Evolutionary conservation across 805 yeast species (phyloP).

Genomic region (Candida khao-thaluensis): DNA sequence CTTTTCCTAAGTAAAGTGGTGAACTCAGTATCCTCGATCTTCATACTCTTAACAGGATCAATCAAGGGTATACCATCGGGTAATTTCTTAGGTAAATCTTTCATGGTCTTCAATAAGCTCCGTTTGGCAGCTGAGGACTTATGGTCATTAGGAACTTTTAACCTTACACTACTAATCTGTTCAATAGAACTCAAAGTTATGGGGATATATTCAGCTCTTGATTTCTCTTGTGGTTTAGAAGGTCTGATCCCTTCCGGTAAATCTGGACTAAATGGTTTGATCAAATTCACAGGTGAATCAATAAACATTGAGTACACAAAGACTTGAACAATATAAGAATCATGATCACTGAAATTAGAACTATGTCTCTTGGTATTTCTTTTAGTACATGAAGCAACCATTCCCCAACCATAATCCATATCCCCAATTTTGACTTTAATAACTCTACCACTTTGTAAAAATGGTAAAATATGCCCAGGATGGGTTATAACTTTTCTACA

Average conservation of each 20-base stretch:
- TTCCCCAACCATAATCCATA: conserved; percentile 94
- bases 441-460: conserved; percentile 86
- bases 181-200: conserved; percentile 76
- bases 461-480: conserved; percentile 82
- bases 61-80: conserved; percentile 89
- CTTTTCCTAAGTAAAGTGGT: conserved; percentile 67
- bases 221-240: conserved; percentile 65
- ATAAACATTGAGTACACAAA: conserved; percentile 73
- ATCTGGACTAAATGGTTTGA: conserved; percentile 74
- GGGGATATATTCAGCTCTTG: conserved; percentile 77
- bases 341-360: conserved; percentile 74
- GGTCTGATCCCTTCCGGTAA: conserved; percentile 90
- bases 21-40: conserved; percentile 82
- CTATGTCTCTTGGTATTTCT: conserved; percentile 59
- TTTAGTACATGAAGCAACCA: conserved; percentile 74
- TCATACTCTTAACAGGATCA: conserved; percentile 92
- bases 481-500: conserved; percentile 81
- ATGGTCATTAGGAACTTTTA: conserved; percentile 75
- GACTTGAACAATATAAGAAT: conserved; percentile 84
- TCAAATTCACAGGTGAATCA: conserved; percentile 80
- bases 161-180: conserved; percentile 74
- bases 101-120: conserved; percentile 66
- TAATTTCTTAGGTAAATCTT: conserved; percentile 77
- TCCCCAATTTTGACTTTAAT: conserved; percentile 61
- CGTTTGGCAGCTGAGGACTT: conserved; percentile 56